Percentiles rank a stretch among this genome's conserved stretches.
Evolutionary conservation across 2,329 filamentous ascomycete species (phyloP).

Genomic region (Penicillium verrucosum): DNA sequence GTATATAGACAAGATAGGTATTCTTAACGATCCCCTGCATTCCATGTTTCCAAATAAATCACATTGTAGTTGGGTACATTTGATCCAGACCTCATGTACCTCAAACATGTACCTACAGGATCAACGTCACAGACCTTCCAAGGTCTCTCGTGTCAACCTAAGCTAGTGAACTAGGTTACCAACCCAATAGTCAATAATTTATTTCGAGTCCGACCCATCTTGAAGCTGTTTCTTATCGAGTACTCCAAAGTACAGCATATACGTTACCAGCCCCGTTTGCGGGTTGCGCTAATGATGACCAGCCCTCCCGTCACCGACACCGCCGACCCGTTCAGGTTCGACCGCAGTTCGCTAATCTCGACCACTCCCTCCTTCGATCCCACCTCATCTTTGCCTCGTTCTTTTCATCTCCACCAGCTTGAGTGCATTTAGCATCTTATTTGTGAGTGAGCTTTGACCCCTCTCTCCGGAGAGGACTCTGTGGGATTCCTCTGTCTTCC

Average conservation of each 20-base stretch:
- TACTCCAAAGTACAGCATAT: background rate
- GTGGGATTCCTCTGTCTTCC: conserved; percentile 18
- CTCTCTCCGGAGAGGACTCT: conserved; percentile 5
- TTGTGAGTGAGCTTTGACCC: conserved; percentile 19
- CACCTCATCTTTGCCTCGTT: conserved; percentile 5
- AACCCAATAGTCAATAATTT: background rate
- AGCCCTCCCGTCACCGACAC: conserved; percentile 12
- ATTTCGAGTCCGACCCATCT: background rate
- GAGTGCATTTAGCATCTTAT: conserved; percentile 7
- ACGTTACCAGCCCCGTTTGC: conserved; percentile 13
- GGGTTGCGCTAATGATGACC: conserved; percentile 17
- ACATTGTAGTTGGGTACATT: background rate
- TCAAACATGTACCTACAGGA: background rate
- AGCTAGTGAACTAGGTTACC: background rate
- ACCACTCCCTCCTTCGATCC: conserved; percentile 2
- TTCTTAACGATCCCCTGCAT: background rate
- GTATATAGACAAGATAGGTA: conserved; percentile 10
- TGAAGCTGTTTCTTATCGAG: background rate
- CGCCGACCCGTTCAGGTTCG: conserved; percentile 17
- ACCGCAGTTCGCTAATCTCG: conserved; percentile 20
- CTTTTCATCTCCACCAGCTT: conserved; percentile 3
- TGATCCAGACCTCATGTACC: background rate
- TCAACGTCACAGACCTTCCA: conserved; percentile 18
- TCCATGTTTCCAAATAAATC: background rate
- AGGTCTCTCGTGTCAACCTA: background rate